Evolutionary conservation across 352 stramenopile species (phyloP).

Genomic region (Globisporangium sylvaticum): DNA sequence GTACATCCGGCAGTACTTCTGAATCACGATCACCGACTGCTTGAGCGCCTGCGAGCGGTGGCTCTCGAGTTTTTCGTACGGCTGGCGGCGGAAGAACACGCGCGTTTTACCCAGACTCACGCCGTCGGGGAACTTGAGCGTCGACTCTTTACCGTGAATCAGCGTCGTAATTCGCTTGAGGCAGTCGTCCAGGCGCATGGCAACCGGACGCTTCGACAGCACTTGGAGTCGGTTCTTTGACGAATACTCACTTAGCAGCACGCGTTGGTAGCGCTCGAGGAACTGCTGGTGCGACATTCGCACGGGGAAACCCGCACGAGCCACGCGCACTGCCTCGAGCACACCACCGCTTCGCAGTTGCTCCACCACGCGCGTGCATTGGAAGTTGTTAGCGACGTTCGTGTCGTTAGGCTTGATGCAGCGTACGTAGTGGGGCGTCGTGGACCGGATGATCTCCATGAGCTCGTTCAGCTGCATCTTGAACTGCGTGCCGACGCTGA

Average conservation of each 20-base stretch:
- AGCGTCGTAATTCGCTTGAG: constrained; percentile 24
- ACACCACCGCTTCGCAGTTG: constrained; percentile 85
- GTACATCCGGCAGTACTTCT: constrained; percentile 52
- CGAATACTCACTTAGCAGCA: constrained; percentile 27
- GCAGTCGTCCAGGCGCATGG: constrained; percentile 22
- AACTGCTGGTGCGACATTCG: constrained; percentile 81
- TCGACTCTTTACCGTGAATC: constrained; percentile 23
- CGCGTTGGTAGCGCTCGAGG: constrained; percentile 56
- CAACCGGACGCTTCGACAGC: constrained; percentile 11
- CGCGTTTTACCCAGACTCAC: constrained; percentile 88
- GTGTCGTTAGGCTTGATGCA: constrained; percentile 98
- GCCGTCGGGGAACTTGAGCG: constrained; percentile 25
- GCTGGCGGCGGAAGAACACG: constrained; percentile 93
- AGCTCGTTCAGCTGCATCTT: constrained; percentile 93
- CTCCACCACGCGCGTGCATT: constrained; percentile 64
- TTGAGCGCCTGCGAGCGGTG: constrained; percentile 30
- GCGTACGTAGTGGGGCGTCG: constrained; percentile 96
- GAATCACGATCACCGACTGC: constrained; percentile 37
- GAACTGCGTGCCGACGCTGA: constrained; percentile 90
- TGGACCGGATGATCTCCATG: constrained; percentile 91
- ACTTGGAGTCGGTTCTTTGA: not conserved
- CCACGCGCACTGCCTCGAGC: constrained; percentile 84
- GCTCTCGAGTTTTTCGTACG: constrained; percentile 91
- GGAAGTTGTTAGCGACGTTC: constrained; percentile 72
- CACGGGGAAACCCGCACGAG: constrained; percentile 78